Evolutionary conservation across 2,329 filamentous ascomycete species (phyloP), one percentile per base, ranked within the genome.

Genomic region (Orbilia quercus): DNA sequence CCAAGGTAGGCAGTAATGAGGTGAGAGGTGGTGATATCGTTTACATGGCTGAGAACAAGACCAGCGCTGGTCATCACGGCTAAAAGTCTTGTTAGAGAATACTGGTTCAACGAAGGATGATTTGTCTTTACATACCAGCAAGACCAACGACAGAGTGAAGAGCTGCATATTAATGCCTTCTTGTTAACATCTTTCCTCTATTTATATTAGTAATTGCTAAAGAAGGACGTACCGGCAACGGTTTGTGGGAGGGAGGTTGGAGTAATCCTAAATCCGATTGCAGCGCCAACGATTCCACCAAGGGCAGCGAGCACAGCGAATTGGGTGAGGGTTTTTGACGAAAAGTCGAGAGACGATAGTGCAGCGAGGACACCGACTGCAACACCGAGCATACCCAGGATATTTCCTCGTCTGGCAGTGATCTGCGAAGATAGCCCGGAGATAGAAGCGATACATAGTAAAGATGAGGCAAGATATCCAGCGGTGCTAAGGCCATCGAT

Each of bases 61-160:
- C 91, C 92, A 75, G 95, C 91, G 77, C 91, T 95, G 1, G 92
- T 96, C 77, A 96, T 80, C 0, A 96, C 92, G 7, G 92, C 92
- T 9, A 22, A 18, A 48, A 20, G n/a, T 18, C 25, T 40, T 18
- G 60, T 47, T 47, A 66, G 62, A 18, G n/a, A 1, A 25, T 2
- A 31, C 28, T 31, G 4, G 5, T 31, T 36, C n/a, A 2, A 22
- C 7, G 4, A 5, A 31, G 22, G 40, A 22, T 18, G 6, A 2
- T 45, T 2, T 7, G 12, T 7, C 3, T 14, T 12, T 20, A 34
- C 38, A 42, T 64, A 64, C 59, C 59, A 9, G 92, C 92, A 0
- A 96, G 84, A 80, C 92, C 92, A 31, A 96, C 92, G 6, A 96
- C 92, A 0, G 91, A 96, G 81, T 96, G 92, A 28, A 96, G 83